Evolutionary conservation across 2,329 filamentous ascomycete genomes (phyloP), one percentile per base, ranked within the genome.

Genomic region (Lasiodiplodia sp.): DNA sequence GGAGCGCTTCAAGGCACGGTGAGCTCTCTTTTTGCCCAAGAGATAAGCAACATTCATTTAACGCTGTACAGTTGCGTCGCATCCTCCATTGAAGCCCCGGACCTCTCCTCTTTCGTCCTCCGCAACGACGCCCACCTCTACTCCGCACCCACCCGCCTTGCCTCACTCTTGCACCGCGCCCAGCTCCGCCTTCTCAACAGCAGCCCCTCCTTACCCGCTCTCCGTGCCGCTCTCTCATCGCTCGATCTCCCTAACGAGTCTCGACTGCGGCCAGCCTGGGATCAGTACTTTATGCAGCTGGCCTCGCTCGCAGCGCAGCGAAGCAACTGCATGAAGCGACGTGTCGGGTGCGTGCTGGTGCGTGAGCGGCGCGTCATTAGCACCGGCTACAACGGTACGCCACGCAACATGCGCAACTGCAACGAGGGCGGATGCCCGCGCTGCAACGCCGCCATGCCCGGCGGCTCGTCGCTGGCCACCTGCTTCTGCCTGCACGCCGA

Each of bases 361-460:
- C 87, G 91, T 71, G 91, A 94, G 76, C 90, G 90, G 75, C 88
- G 94, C 73, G 96, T 99, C 71, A 92, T 98, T 73, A 93, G 91
- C 77, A 99, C 96, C 0, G 96, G 96, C 23, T 99, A 99, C 83
- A 99, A 99, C 80, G 96, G 96, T 70, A 98, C 96, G n/a, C 94
- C 96, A 12, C 87, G 95, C 25, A 91, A 94, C 53, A 85, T 97
- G 75, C 88, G 84, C 67, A 99, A 99, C 82, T 99, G 96, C 82
- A 92, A 91, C 73, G 92, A 97, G 75, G 96, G 96, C 72, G 96
- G 96, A 62, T 99, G 96, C 73, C 82, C 85, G 12, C 87, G 96
- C 60, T 99, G 96, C 81, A 98, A 99, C 79, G 87, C 87, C 65
- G 91, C 89, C 6, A 86, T 88, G 68, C 86, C 87, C 37, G 87